phyloP scores from a whole-genome alignment of 352 stramenopile genomes.

The Phytophthora sp. region DNA sequence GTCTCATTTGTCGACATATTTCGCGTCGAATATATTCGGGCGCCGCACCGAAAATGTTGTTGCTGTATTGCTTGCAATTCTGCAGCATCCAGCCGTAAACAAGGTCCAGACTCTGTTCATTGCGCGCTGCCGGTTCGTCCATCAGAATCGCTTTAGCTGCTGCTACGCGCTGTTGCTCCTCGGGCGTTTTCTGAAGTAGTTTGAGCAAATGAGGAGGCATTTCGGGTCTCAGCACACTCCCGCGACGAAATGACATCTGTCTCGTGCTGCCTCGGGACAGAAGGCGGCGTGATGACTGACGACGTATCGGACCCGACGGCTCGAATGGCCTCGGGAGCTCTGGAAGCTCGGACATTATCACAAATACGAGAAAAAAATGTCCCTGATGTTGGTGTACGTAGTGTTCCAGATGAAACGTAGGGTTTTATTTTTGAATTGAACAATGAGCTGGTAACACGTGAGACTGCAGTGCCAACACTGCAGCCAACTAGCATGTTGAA shows the following conservation, averaged over 20 bases:
- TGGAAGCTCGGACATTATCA: conserved; percentile 35
- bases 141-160: conserved; percentile 59
- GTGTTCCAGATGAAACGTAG: too few relatives aligned
- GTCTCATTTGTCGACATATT: conserved; percentile 79
- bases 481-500: conserved; percentile 35
- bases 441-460: too few relatives aligned
- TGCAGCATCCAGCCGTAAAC: conserved; percentile 84
- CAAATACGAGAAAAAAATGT: neutral
- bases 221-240: conserved; percentile 37
- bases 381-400: neutral
- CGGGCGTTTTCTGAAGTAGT: conserved; percentile 56
- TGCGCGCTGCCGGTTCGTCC: conserved; percentile 56
- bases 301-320: conserved; percentile 15
- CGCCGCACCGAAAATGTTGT: conserved; percentile 80
- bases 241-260: conserved; percentile 12
- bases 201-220: conserved; percentile 61
- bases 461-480: neutral
- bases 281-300: conserved; percentile 29
- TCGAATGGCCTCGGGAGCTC: conserved; percentile 27
- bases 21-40: conserved; percentile 81
- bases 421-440: too few relatives aligned
- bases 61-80: conserved; percentile 84
- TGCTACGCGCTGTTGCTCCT: conserved; percentile 58
- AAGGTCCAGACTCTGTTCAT: conserved; percentile 70
- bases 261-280: conserved; percentile 1